phyloP scores from a whole-genome alignment of 495 filamentous ascomycete species.

The Massariosphaeria phaeospora region DNA sequence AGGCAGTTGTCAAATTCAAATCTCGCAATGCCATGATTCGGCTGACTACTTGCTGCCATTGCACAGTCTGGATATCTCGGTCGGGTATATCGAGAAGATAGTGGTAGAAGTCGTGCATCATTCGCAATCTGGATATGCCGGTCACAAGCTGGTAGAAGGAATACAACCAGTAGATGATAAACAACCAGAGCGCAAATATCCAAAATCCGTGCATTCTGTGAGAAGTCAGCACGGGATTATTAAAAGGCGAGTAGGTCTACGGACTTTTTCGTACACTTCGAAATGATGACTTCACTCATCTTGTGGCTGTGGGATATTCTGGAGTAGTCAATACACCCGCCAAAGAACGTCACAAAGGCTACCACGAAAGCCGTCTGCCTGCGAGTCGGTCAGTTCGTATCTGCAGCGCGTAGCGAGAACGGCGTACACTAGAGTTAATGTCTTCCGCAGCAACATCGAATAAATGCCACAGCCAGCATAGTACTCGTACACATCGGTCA shows the following conservation, averaged over 20 bases:
- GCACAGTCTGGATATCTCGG: slow-evolving; percentile 88
- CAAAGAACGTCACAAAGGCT: slow-evolving; percentile 76
- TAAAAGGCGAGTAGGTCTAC: neutral
- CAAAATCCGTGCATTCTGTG: slow-evolving; percentile 66
- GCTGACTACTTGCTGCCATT: slow-evolving; percentile 90
- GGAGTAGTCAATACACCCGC: slow-evolving; percentile 79
- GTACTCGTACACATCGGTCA: slow-evolving; percentile 86
- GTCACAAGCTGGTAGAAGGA: slow-evolving; percentile 68
- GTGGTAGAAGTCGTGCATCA: slow-evolving; percentile 84
- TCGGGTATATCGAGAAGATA: slow-evolving; percentile 85
- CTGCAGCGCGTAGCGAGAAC: no score
- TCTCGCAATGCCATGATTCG: slow-evolving; percentile 84
- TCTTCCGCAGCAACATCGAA: slow-evolving; percentile 72
- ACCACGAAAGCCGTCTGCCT: slow-evolving; percentile 73
- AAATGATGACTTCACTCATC: slow-evolving; percentile 70
- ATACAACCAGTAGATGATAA: slow-evolving; percentile 81
- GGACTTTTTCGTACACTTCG: slow-evolving; percentile 70
- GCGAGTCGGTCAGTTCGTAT: no score
- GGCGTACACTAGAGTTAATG: slow-evolving; percentile 71
- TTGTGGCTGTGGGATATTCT: slow-evolving; percentile 68
- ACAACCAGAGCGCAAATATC: slow-evolving; percentile 77
- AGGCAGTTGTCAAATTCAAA: slow-evolving; percentile 76
- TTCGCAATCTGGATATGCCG: slow-evolving; percentile 67
- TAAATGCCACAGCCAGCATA: slow-evolving; percentile 81
- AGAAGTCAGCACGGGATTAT: neutral